These are phyloP conservation scores for Xanthoparmelia taractica DNA, from an alignment of 495 filamentous ascomycete species.

Conservation along the genomic window DNA sequence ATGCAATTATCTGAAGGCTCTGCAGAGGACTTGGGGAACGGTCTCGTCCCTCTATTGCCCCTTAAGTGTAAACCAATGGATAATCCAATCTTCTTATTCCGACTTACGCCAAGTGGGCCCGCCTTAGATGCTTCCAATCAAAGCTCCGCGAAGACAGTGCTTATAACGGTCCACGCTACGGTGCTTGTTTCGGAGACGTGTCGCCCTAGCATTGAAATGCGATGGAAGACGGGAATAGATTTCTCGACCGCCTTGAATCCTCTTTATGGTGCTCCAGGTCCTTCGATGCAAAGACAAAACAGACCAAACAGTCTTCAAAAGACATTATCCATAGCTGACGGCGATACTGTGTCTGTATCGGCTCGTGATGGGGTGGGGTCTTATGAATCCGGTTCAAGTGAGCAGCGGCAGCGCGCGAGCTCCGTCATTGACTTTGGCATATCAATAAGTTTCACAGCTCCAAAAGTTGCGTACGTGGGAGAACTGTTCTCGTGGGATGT, in stretches of 20 bases:
- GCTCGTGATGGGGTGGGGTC: slow-evolving; percentile 16
- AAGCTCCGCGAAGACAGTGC: slow-evolving; percentile 45
- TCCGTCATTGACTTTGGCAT: slow-evolving; percentile 57
- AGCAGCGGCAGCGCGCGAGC: slow-evolving; percentile 43
- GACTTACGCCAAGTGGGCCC: slow-evolving; percentile 52
- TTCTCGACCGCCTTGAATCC: slow-evolving; percentile 63
- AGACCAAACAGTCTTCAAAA: slow-evolving; percentile 49
- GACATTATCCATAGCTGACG: slow-evolving; percentile 17
- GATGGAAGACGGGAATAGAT: slow-evolving; percentile 76
- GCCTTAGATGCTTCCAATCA: slow-evolving; percentile 36
- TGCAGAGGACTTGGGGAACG: slow-evolving; percentile 58
- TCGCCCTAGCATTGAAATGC: slow-evolving; percentile 65
- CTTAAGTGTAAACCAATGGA: slow-evolving; percentile 69
- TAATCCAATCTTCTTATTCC: slow-evolving; percentile 78
- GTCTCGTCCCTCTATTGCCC: slow-evolving; percentile 52
- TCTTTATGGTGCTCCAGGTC: slow-evolving; percentile 56
- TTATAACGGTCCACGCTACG: slow-evolving; percentile 58
- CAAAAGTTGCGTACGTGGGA: slow-evolving; percentile 55
- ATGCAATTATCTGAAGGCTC: slow-evolving; percentile 58
- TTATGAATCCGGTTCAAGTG: slow-evolving; percentile 41
- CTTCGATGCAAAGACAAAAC: slow-evolving; percentile 42
- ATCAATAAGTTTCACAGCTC: slow-evolving; percentile 66
- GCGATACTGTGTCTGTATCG: slow-evolving; percentile 21
- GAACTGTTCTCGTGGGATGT: slow-evolving; percentile 78
- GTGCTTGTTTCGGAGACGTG: slow-evolving; percentile 59